Evolutionary conservation across 2,329 filamentous ascomycete genomes (phyloP).

Genomic region (Calycina marina): DNA sequence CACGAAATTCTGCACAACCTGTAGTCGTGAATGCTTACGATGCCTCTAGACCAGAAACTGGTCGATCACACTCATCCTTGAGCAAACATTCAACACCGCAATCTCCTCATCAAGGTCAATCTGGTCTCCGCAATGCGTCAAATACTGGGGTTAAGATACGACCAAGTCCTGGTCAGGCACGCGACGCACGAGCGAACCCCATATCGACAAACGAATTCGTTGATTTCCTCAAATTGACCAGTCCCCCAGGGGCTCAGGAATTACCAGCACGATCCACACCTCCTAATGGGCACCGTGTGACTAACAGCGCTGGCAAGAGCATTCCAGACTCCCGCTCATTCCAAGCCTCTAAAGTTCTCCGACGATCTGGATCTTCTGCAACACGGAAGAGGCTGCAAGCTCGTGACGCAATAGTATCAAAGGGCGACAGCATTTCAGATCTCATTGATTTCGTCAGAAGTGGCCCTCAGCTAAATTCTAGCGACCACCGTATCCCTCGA

Average conservation of each 20-base stretch:
- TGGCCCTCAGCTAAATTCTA: conserved; percentile 44
- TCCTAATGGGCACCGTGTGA: conserved; percentile 17
- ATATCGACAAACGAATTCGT: conserved; percentile 74
- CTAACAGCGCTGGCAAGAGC: conserved; percentile 11
- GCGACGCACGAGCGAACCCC: conserved; percentile 56
- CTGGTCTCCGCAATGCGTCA: conserved; percentile 6
- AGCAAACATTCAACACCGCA: conserved; percentile 12
- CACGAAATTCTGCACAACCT: conserved; percentile 6
- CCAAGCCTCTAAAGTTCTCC: conserved; percentile 6
- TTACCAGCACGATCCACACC: conserved; percentile 18
- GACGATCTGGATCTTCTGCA: conserved; percentile 21
- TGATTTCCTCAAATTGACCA: conserved; percentile 56
- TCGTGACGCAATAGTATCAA: conserved; percentile 51
- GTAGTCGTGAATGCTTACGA: conserved; percentile 5
- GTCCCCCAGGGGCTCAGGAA: conserved; percentile 37
- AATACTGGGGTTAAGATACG: conserved; percentile 13
- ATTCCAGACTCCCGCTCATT: conserved; percentile 8
- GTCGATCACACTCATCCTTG: conserved; percentile 17
- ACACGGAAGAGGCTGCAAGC: conserved; percentile 48
- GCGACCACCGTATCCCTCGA: conserved; percentile 60
- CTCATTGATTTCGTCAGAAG: conserved; percentile 91
- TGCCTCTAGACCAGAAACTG: conserved; percentile 10
- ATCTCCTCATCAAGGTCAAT: conserved; percentile 7
- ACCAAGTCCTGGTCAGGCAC: conserved; percentile 29
- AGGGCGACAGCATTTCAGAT: conserved; percentile 59